Conservation (phyloP, 176 grass and related monocot genomes). For the Avena insularis region DNA sequence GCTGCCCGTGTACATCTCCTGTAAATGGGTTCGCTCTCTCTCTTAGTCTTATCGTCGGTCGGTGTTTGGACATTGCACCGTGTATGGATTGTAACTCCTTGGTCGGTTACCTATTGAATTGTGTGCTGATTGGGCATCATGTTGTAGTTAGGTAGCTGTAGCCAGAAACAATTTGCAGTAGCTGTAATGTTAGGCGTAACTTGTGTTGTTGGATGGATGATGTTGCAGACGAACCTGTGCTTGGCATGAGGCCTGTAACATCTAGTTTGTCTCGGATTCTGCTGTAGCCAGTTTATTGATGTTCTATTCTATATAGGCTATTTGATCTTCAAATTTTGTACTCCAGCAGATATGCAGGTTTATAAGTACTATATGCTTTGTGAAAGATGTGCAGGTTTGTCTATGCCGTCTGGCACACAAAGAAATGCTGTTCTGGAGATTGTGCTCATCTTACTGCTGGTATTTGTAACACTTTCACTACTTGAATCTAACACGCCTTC, state of each 20-base stretch:
- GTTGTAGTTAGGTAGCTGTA: slow-evolving; percentile 44
- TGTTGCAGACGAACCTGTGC: slow-evolving; percentile 19
- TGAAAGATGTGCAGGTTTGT: background rate
- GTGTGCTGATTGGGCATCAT: slow-evolving; percentile 37
- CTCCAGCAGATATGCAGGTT: background rate
- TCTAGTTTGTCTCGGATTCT: slow-evolving; percentile 41
- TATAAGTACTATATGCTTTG: background rate
- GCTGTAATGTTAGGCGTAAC: slow-evolving; percentile 52
- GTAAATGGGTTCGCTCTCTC: slow-evolving; percentile 49
- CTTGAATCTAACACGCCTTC: too few relatives aligned
- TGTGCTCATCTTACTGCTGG: too few relatives aligned
- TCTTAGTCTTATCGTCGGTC: slow-evolving; percentile 27
- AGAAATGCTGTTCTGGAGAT: too few relatives aligned
- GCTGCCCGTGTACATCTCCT: slow-evolving; percentile 14
- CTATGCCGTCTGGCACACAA: too few relatives aligned
- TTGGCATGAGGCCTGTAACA: slow-evolving; percentile 12
- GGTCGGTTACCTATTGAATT: slow-evolving; percentile 47
- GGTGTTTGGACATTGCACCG: slow-evolving; percentile 20
- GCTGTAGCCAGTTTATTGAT: slow-evolving; percentile 46
- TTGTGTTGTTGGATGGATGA: slow-evolving; percentile 34
- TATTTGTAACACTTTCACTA: too few relatives aligned
- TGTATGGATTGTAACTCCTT: slow-evolving; percentile 50
- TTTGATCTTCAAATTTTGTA: slow-evolving; percentile 37
- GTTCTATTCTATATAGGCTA: slow-evolving; percentile 49
- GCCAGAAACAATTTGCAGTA: slow-evolving; percentile 46